Conservation (phyloP, 352 stramenopile species). For the Phytophthora pisi region DNA sequence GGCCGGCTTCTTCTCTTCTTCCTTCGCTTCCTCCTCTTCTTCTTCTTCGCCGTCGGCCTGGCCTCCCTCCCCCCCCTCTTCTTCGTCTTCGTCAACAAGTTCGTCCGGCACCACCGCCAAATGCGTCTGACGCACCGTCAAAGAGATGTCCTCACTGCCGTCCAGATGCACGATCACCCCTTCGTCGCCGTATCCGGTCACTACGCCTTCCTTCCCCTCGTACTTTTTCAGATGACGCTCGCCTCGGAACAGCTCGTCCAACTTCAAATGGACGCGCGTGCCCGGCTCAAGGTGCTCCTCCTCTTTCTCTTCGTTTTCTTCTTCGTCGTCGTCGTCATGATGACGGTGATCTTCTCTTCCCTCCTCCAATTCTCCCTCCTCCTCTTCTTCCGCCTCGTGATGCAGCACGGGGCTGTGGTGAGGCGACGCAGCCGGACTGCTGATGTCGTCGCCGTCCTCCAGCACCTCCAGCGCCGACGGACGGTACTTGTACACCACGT, state of each 20-base stretch:
- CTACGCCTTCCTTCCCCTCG: constrained; percentile 66
- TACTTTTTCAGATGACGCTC: constrained; percentile 78
- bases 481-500: constrained; percentile 90
- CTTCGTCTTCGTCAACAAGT: constrained; percentile 36
- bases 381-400: constrained; percentile 31
- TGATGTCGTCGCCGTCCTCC: constrained; percentile 34
- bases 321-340: neutral
- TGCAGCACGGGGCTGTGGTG: constrained; percentile 25
- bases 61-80: constrained; percentile 46
- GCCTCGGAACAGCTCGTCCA: constrained; percentile 46
- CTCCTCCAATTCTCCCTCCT: constrained; percentile 33
- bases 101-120: constrained; percentile 44
- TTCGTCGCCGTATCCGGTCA: constrained; percentile 47
- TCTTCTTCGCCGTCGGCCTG: constrained; percentile 2
- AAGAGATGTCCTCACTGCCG: constrained; percentile 46
- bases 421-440: constrained; percentile 24
- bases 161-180: constrained; percentile 66
- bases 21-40: constrained; percentile 23
- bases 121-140: constrained; percentile 65
- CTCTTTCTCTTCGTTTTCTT: constrained; percentile 51
- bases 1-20: constrained; percentile 26
- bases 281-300: constrained; percentile 57
- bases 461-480: constrained; percentile 75
- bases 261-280: constrained; percentile 61
- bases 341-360: constrained; percentile 15